phyloP scores from a whole-genome alignment of 2,329 filamentous ascomycete genomes.

The Cladorrhinum sp. region DNA sequence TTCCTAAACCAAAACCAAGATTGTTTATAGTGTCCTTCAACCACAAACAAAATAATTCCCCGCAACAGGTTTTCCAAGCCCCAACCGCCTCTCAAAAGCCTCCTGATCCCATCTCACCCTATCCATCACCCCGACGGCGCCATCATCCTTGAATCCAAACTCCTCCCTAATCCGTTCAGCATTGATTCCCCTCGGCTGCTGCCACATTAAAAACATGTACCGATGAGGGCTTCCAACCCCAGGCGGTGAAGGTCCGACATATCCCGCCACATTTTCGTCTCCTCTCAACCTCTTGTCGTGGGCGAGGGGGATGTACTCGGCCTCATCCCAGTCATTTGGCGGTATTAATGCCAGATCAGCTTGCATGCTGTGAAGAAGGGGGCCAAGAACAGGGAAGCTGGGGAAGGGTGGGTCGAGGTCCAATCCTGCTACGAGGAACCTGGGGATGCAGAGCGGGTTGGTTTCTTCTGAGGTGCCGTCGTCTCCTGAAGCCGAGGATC shows the following conservation, averaged over 20 bases:
- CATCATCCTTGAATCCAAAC: conserved; percentile 31
- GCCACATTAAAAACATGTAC: conserved; percentile 48
- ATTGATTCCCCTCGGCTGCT: conserved; percentile 43
- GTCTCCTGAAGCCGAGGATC: not conserved
- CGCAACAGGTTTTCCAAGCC: conserved; percentile 25
- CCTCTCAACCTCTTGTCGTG: conserved; percentile 3
- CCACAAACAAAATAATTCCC: conserved; percentile 27
- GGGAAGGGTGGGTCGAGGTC: conserved; percentile 48
- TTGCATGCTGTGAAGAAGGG: conserved; percentile 48
- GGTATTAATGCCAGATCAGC: conserved; percentile 33
- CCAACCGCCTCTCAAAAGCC: conserved; percentile 33
- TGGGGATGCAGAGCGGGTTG: conserved; percentile 7
- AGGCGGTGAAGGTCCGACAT: conserved; percentile 46
- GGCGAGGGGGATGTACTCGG: conserved; percentile 13
- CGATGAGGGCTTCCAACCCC: conserved; percentile 45
- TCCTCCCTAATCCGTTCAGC: conserved; percentile 29
- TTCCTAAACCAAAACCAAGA: too few species aligned
- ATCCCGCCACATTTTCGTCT: conserved; percentile 33
- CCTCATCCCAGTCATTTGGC: conserved; percentile 10
- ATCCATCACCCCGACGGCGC: conserved; percentile 33
- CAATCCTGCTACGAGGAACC: conserved; percentile 41
- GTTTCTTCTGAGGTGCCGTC: not conserved
- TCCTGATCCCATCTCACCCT: conserved; percentile 45
- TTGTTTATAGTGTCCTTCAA: too few species aligned
- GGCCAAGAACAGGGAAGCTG: conserved; percentile 40